Evolutionary conservation across 768 basidiomycete species (phyloP).

Genomic region (Imleria badia): DNA sequence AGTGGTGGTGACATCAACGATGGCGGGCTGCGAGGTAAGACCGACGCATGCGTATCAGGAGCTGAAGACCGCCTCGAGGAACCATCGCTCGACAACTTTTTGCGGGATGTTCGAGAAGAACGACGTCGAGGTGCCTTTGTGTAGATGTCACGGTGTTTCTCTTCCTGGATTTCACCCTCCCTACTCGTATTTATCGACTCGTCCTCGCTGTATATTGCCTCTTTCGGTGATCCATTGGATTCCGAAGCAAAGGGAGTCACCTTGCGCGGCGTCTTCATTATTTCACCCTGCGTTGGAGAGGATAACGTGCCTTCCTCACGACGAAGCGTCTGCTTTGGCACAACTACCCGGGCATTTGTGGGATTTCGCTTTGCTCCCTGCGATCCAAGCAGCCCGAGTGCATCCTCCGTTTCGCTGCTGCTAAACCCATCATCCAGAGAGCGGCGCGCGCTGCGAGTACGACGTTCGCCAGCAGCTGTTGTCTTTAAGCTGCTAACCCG

Average conservation of each 20-base stretch:
- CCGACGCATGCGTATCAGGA: constrained; percentile 33
- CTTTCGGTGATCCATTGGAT: neutral
- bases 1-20: constrained; percentile 56
- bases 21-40: constrained; percentile 57
- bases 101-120: constrained; percentile 3
- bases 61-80: constrained; percentile 12
- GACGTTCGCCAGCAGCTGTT: neutral
- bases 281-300: neutral
- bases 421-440: constrained; percentile 2
- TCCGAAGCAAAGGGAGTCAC: constrained; percentile 13
- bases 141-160: constrained; percentile 10
- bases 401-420: neutral
- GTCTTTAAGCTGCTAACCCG: constrained; percentile 1
- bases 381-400: neutral
- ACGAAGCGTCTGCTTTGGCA: neutral
- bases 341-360: neutral
- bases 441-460: neutral
- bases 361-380: neutral
- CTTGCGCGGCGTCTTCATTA: neutral
- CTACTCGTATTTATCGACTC: neutral
- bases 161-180: neutral
- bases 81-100: neutral
- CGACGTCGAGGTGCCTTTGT: constrained; percentile 19
- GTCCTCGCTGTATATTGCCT: neutral
- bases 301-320: neutral